Base-by-base conservation (phyloP, 495 filamentous ascomycete genomes). In the Penicillium longicatenatum region DNA sequence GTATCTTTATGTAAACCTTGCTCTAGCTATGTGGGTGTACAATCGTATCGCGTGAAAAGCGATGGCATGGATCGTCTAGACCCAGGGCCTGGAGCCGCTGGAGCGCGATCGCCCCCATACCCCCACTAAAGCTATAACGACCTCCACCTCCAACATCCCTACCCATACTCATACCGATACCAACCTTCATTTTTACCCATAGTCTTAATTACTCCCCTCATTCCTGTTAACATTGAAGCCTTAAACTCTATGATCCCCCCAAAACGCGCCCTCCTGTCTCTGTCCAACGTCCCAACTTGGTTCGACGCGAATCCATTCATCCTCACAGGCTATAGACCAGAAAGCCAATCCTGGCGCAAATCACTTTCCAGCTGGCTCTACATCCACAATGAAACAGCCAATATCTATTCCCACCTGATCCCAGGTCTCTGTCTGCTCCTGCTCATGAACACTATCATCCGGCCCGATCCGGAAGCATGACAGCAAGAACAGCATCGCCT, bases 301-400 rank as follows among this genome's bases (percentile, higher is more conserved):
- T 59, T 63, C 24, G 63, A 75, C 50, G 60, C 72, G 42, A 78
- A 73, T 56, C 63, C 70, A 3, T 74, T 67, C 59, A 74, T 79
- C 45, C 54, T 60, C 1, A 60, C 66, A 2, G 62, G 65, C 1
- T 78, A 74, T 56, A 74, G 75, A 11, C 67, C 74, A 37, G 60
- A 65, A 48, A 71, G 70, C 3, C 46, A 70, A 33, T 77, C 76
- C 4, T 63, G 60, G 51, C 16, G 24, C 0, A 43, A 42, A n/a
- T 79, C 67, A 37, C 43, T 77, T 11, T 22, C 52, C 50, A 70
- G 68, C 55, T 70, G 62, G 63, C 49, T 48, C 41, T 70, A 70
- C 46, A 43, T 60, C 14, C 70, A 71, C 62, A 73, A 73, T 50
- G 66, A 71, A 55, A 54, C 63, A 6, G 51, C 52, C 44, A 73